Evolutionary conservation across 140 eudicot genomes (phyloP), one percentile per base, ranked within the genome.

Genomic region (Flaveria floridana): DNA sequence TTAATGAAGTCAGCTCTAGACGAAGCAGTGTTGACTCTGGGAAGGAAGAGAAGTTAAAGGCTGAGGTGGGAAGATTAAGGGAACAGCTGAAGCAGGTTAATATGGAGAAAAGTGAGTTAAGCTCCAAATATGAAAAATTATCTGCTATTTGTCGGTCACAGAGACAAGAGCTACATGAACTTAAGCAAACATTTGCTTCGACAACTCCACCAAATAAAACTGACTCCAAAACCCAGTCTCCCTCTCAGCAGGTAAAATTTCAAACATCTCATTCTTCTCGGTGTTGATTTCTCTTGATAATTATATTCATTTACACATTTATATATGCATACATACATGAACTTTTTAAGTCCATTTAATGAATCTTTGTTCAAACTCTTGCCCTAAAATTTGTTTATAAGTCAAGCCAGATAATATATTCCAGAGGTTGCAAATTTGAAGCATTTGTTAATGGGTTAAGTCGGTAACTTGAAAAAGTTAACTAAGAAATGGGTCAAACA

Each of bases 81-180:
- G 92, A 86, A 81, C 87, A 87, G 79, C 71, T 92, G 78, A 83
- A 85, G 75, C 86, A 80, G 84, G 86, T 74, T 51, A 87, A 81
- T 73, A 16, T 71, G 37, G 96, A 92, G 84, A 92, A 92, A 80
- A 84, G 85, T 39, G 98, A 89, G 74, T 51, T 88, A 46, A 87
- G 86, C 73, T 81, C 98, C 47, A 92, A 89, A 63, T 95, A 87
- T 77, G 97, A 95, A 37, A 95, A 95, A 72, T 82, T 95, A 73
- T 75, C 96, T 47, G 90, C 96, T 44, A 91, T 95, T 73, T 95
- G 99, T 69, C 82, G 91, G 15, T 88, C 97, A 75, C 99, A 95
- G 83, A 82, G 99, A 66, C 99, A 91, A 71, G 99, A 95, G 87
- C 83, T 95, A 67, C 95, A 88, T 71, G 99, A 91, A 72, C 89